A percentile compares a stretch with the other conserved stretches of the same genome.
These are phyloP conservation scores for Epichloe hybrida DNA, from an alignment of 2,329 filamentous ascomycete genomes.

Conservation along the genomic window DNA sequence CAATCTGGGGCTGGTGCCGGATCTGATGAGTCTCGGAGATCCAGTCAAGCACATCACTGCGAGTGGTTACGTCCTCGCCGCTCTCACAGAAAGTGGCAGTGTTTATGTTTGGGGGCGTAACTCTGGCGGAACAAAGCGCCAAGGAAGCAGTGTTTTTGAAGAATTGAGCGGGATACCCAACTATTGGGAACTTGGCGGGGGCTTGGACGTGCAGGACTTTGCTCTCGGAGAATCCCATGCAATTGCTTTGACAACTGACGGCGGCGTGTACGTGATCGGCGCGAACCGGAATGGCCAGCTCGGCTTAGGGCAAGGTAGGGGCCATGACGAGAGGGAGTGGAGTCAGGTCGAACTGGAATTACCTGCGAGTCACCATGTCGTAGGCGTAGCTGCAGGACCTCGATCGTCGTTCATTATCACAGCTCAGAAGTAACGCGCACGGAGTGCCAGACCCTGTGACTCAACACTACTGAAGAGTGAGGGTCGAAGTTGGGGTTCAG, in stretches of 20 bases:
- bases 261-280: constrained; percentile 41
- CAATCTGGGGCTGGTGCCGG: constrained; percentile 30
- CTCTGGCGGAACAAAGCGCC: constrained; percentile 11
- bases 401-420: constrained; percentile 36
- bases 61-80: constrained; percentile 43
- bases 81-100: constrained; percentile 42
- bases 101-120: constrained; percentile 47
- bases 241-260: constrained; percentile 37
- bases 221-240: constrained; percentile 45
- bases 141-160: constrained; percentile 12
- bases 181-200: constrained; percentile 32
- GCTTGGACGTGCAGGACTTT: constrained; percentile 41
- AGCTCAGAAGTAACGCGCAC: not conserved
- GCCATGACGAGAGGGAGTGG: constrained; percentile 20
- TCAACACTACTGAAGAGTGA: not conserved
- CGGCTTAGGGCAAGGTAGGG: constrained; percentile 23
- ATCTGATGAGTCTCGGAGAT: constrained; percentile 37
- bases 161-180: constrained; percentile 21
- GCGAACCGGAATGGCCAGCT: constrained; percentile 46
- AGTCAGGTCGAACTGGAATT: constrained; percentile 18
- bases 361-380: constrained; percentile 15
- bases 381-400: constrained; percentile 34
- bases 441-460: not conserved
- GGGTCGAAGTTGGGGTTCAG: not conserved
- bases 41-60: constrained; percentile 39